Evolutionary conservation across 148 eudicot genomes (phyloP), one percentile per base, ranked within the genome.

Genomic region (Rhododendron williamsianum): DNA sequence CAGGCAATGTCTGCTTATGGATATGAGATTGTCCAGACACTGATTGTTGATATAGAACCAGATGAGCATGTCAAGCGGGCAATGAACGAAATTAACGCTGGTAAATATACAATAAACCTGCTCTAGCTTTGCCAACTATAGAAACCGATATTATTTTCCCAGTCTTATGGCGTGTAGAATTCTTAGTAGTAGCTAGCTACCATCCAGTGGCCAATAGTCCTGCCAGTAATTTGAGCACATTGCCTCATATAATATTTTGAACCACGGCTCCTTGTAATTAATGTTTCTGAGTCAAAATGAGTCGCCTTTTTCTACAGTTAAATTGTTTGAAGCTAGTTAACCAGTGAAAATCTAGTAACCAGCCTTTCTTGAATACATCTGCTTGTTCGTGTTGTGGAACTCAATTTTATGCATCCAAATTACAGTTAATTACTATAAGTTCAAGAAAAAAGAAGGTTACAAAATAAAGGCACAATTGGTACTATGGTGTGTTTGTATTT

Each of bases 1-100:
- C 77, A 84, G 98, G 95, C 94, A 38, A 94, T 94, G 96, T 94
- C 98, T 83, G 88, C 91, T 25, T 94, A 94, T 84, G 98, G 96
- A 6, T 94, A 86, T 87, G 94, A 93, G 89, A 94, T 93, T 48
- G 96, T 91, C 23, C 94, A 90, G 86, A 93, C 93, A 16, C 91
- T 94, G 80, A 94, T 94, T 82, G 91, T 92, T 67, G 96, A 94
- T 83, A 93, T 93, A 33, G 96, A 90, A 76, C 96, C 96, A 48
- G 98, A 94, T 89, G 94, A 87, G 82, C 91, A 89, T 85, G 98
- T 94, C 16, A 94, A 93, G 90, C 87, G 89, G 78, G 98, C 98
- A 35, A 94, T 94, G 98, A 94, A 94, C 82, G 96, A 94, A 88
- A 94, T 94, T 86, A 93, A 94, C 90, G 96, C 52, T 78, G 87